Base-by-base conservation (phyloP, 148 eudicot species). In the Simmondsia chinensis region DNA sequence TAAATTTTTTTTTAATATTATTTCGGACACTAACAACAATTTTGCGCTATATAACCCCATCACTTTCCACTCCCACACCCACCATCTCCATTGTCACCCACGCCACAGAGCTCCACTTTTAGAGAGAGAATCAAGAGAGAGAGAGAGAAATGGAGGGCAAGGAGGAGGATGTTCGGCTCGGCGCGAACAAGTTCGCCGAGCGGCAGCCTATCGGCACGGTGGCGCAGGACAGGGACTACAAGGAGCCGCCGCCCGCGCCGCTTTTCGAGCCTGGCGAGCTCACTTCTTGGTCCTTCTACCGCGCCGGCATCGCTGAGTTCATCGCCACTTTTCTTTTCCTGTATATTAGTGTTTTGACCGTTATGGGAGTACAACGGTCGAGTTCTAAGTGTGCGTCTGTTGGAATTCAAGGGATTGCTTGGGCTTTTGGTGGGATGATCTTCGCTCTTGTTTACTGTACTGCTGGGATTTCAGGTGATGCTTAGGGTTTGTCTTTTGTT, bases 171-270 rank as follows among this genome's bases (percentile, higher is more conserved):
- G 82, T 80, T 0, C 50, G 72, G 32, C 29, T 75, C 2, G 87
- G 87, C 60, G 82, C 79, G 17, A 72, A 75, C 82, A 80, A 72
- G 48, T 80, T 48, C 62, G 0, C 57, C 2, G 87, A 80, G 56
- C 65, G 71, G 54, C 87, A 80, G 40, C 74, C 76, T 10, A 48
- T 80, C 0, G 87, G 87, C 2, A 80, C 87, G 18, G 76, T 70
- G 25, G 87, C 85, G 3, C 85, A 78, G 41, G 87, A 79, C 58
- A 80, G 69, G 43, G 87, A 80, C 67, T 80, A 80, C 79, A 65
- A 25, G 11, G 78, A 74, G 48, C 75, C 75, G 3, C 79, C 79
- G 9, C 69, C 79, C 4, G 79, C 79, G 2, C 79, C 79, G 6
- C 33, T 74, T 21, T 74, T 74, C 20, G 79, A 74, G 47, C 68